Base-by-base conservation (phyloP, 345 rosid species). In the Arabis hirsuta region DNA sequence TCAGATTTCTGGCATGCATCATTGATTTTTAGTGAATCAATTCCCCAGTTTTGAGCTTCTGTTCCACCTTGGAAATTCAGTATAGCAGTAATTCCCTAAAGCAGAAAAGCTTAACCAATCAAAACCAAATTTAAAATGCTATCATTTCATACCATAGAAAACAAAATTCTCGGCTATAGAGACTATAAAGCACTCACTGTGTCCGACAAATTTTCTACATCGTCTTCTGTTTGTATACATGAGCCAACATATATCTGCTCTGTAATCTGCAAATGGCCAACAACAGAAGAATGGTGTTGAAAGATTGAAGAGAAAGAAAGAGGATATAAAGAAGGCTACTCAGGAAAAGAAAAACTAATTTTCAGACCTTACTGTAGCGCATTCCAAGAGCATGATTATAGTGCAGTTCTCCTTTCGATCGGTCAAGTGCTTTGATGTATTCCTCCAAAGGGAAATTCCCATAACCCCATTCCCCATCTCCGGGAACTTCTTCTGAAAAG, bases 221-320 rank as follows among this genome's bases (percentile, higher is more conserved):
- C 98, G 20, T 81, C 86, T 77, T 85, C 92, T 54, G 84, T 82
- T 84, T 94, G 97, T 69, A 91, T 77, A 60, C 97, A 94, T 46
- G 97, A 94, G 31, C 98, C 97, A 47, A 91, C 86, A 66, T 86
- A 84, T 74, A 91, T 85, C 62, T 94, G 98, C 82, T 91, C 97
- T 1, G 97, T 91, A 62, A 94, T 84, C 98, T 94, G 77, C 16
- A 62, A 69, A 79, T 61, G 62, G 14, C 47, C 51, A 77, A 46
- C 44, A 71, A 77, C 55, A 73, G 57, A 70, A 65, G 24, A 72
- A 24, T 9, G 36, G 50, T 34, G 77, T 64, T 19, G 62, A 56
- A 55, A 24, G 39, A 29, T 51, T 36, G 34, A 55, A 43, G 6
- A n/a, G 36, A 43, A 65, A 24, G 69, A 76, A 42, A 48, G 53